Conservation (phyloP, 768 basidiomycete genomes). For the Multifurca ochricompacta region DNA sequence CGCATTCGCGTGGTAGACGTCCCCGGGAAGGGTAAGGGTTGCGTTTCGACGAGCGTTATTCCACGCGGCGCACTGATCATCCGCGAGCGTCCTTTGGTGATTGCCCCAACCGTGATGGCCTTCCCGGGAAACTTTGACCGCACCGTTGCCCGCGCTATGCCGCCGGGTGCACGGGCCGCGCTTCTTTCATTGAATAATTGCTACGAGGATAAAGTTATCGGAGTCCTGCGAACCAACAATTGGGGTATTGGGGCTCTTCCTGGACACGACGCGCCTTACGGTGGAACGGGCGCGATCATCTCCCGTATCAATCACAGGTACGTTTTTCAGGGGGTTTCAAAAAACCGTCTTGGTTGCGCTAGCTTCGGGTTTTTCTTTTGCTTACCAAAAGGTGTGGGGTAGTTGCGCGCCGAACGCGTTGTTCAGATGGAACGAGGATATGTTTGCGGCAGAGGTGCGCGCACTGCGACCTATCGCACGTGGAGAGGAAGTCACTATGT, state of each 20-base stretch:
- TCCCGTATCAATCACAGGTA: constrained; percentile 24
- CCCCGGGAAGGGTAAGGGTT: constrained; percentile 25
- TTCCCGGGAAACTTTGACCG: constrained; percentile 4
- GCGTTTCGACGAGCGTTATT: constrained; percentile 29
- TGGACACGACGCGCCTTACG: constrained; percentile 21
- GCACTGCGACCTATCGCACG: constrained; percentile 27
- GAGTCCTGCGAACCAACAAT: constrained; percentile 10
- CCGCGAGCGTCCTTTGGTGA: constrained; percentile 33
- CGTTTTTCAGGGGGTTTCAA: not conserved
- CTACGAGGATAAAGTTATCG: constrained; percentile 12
- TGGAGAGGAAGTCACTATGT: constrained; percentile 31
- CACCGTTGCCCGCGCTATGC: constrained; percentile 1
- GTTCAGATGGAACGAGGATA: constrained; percentile 22
- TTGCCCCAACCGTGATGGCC: constrained; percentile 21
- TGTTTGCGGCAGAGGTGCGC: constrained; percentile 28
- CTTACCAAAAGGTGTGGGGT: no score
- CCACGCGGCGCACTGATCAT: constrained; percentile 29
- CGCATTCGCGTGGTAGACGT: constrained; percentile 9
- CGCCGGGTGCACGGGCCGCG: not conserved
- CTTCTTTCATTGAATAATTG: constrained; percentile 9
- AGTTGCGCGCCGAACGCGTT: constrained; percentile 23
- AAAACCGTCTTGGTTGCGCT: no score
- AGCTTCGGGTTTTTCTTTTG: no score
- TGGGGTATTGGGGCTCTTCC: constrained; percentile 7
- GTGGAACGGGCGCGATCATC: constrained; percentile 20